Base-by-base conservation (phyloP, 371 early-diverging fungal species). In the Batkoa obscura region DNA sequence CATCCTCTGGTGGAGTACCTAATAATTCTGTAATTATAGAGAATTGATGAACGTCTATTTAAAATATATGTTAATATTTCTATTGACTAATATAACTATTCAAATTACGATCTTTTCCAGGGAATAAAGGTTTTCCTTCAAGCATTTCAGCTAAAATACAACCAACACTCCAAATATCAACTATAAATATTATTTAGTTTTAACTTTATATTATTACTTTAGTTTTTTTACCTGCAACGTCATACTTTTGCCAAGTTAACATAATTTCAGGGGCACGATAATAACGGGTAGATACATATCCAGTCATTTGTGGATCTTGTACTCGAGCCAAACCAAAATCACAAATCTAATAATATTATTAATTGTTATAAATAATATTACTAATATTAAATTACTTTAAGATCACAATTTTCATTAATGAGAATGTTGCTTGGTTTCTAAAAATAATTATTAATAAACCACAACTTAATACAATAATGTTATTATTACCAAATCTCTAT, bases 231-330 rank as follows among this genome's bases (percentile, higher is more conserved):
- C 23, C 23, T 0, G 94, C 94, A 65, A 90, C 90, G 54, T 90
- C 88, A 67, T 98, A 98, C 50, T 83, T 82, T 59, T 86, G 83
- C 66, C 89, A 88, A 3, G 92, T 90, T 61, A 98, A 71, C 85
- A 98, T 91, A 62, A 98, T 88, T 65, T 98, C 99, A 36, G 98
- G 98, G 33, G 99, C 88, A 60, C 98, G 83, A 69, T 98, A 98
- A 96, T 98, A 98, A 60, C 97, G 76, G 12, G 99, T 98, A 6
- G 97, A 90, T 17, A 95, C 98, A 66, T 94, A 94, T 70, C 93
- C 91, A 43, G 92, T 93, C 90, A 94, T 86, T 58, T 80, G 79
- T 39, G 72, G 76, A 55, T 88, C 94, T 57, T 83, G 84, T 9
- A 78, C 77, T 59, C 94, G 78, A 2, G 94, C 93, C 43, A 94